phyloP scores from a whole-genome alignment of 331 rosid species.

The Malus hybrid region DNA sequence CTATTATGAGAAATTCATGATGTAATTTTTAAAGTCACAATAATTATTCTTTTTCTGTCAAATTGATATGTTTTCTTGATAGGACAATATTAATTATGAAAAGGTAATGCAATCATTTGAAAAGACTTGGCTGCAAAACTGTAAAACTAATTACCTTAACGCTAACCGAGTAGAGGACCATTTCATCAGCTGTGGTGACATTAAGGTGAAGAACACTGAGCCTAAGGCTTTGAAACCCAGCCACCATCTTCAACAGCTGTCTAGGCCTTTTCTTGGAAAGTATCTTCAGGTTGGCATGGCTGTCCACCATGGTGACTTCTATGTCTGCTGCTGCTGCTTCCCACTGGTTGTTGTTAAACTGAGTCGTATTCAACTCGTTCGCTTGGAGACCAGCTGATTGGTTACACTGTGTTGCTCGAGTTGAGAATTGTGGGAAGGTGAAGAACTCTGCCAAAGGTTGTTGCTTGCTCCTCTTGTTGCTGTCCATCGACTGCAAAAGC shows the following conservation, averaged over 20 bases:
- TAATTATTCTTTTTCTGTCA: neutral
- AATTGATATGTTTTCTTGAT: no score
- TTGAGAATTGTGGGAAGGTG: slow-evolving; percentile 74
- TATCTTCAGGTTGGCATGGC: slow-evolving; percentile 77
- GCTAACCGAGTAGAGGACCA: slow-evolving; percentile 74
- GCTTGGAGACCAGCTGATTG: neutral
- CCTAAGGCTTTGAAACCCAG: slow-evolving; percentile 55
- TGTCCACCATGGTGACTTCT: slow-evolving; percentile 84
- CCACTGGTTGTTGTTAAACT: slow-evolving; percentile 29
- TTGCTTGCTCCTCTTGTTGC: slow-evolving; percentile 19
- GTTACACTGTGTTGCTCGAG: slow-evolving; percentile 20
- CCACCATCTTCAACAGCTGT: slow-evolving; percentile 54
- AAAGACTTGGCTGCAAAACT: neutral
- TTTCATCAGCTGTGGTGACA: slow-evolving; percentile 42
- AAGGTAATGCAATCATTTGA: neutral
- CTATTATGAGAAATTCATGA: no score
- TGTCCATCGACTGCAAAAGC: slow-evolving; percentile 54
- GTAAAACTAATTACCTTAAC: slow-evolving; percentile 49
- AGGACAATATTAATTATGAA: neutral
- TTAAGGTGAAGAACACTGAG: slow-evolving; percentile 78
- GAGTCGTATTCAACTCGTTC: neutral
- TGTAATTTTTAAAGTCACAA: no score
- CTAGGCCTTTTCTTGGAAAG: slow-evolving; percentile 43
- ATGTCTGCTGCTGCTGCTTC: slow-evolving; percentile 63
- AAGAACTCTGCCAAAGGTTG: slow-evolving; percentile 64